Evolutionary conservation across 495 filamentous ascomycete genomes (phyloP).

Genomic region (Aspergillus egyptiacus): DNA sequence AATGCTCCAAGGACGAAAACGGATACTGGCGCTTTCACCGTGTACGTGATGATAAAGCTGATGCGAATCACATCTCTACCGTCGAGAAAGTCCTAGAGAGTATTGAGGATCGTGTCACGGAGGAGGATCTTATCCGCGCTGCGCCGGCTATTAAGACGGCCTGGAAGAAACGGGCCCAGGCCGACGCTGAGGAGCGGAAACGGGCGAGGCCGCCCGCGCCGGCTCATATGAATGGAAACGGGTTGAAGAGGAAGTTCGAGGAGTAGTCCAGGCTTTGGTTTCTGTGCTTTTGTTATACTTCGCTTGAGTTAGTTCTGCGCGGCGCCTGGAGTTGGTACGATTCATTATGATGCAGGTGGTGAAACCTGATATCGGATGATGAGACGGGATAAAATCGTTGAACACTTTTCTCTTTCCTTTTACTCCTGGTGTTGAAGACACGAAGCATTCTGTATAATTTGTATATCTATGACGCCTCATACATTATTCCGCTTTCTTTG

Average conservation of each 20-base stretch:
- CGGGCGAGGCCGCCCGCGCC: conserved; percentile 19
- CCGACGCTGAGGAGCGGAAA: conserved; percentile 25
- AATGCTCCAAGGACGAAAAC: conserved; percentile 72
- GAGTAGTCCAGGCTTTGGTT: conserved; percentile 28
- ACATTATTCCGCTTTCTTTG: not conserved
- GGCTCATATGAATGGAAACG: conserved; percentile 29
- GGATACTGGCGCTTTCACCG: conserved; percentile 77
- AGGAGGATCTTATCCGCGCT: conserved; percentile 57
- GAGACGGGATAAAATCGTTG: not conserved
- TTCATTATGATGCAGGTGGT: not conserved
- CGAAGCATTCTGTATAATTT: conserved; percentile 1
- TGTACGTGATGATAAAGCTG: conserved; percentile 83
- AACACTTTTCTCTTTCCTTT: not conserved
- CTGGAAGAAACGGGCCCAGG: conserved; percentile 58
- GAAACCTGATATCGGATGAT: not conserved
- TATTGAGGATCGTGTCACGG: conserved; percentile 66
- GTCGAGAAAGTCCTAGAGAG: conserved; percentile 77
- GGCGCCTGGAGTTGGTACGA: conserved; percentile 15
- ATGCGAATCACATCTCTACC: conserved; percentile 80
- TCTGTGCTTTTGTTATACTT: conserved; percentile 8
- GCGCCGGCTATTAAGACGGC: conserved; percentile 62
- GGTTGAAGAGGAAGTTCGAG: conserved; percentile 45
- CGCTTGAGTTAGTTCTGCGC: conserved; percentile 14
- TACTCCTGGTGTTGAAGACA: not conserved
- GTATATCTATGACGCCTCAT: conserved; percentile 8